Evolutionary conservation across 2,329 filamentous ascomycete genomes (phyloP), one percentile per base, ranked within the genome.

Genomic region (Alternaria sp.): DNA sequence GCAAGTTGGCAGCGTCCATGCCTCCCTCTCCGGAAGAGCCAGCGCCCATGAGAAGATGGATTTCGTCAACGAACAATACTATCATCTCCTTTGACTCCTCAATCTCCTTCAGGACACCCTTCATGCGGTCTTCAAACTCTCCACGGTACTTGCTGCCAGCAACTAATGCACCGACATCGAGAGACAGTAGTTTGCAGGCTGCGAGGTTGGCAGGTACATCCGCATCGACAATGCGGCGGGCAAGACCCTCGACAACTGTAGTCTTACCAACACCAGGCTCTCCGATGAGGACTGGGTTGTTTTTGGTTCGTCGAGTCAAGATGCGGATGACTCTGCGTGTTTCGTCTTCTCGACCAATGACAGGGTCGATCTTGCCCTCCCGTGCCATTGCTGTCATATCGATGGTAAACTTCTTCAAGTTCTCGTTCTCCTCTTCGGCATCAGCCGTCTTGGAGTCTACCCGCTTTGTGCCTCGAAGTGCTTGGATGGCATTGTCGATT

Each of bases 51-150:
- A 99, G 89, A 65, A 99, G 86, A 82, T 99, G 95, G 68, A 99
- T 99, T 80, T 99, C 95, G 80, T 99, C 95, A 69, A 99, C 95
- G 72, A 99, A 99, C 65, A 99, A 89, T 54, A 99, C 91, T 75
- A 99, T 97, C 85, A 94, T 97, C 59, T 98, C 94, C 78, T 95
- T 96, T 53, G 93, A 93, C 58, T 97, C 90, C 70, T 94, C 87
- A 60, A 99, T 97, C 82, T 99, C 95, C 80, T 98, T 99, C 72
- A 99, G 81, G 5, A 99, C 95, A 57, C 94, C 94, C 86, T 99
- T 99, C 94, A 99, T 98, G 71, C 95, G 89, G 85, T 99, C 95
- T 79, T 99, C 95, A 62, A 99, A 99, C 79, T 99, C 95, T 83
- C 95, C 95, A 51, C 95, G 90, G 83, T 96, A 99, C 82, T 99